Conservation (phyloP, 768 basidiomycete genomes). For the Termitomyces eurrhizus region DNA sequence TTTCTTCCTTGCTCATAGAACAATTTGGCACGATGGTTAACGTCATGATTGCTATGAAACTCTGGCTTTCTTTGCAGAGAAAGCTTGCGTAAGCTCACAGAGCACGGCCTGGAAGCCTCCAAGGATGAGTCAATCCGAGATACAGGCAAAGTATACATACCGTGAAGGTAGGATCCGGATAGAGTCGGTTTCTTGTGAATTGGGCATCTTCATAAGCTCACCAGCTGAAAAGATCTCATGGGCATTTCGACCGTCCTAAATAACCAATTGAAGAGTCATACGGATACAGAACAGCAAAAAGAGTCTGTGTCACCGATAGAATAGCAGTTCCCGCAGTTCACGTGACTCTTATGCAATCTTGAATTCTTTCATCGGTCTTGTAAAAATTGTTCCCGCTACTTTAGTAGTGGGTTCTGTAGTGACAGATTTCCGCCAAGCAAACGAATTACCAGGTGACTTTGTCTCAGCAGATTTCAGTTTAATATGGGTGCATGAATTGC, state of each 20-base stretch:
- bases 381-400: no score
- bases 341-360: no score
- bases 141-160: neutral
- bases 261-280: constrained; percentile 43
- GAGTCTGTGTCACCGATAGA: constrained; percentile 44
- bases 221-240: constrained; percentile 14
- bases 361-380: no score
- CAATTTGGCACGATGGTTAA: constrained; percentile 8
- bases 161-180: constrained; percentile 14
- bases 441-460: no score
- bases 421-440: no score
- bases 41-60: constrained; percentile 16
- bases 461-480: no score
- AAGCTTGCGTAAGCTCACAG: constrained; percentile 13
- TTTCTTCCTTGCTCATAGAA: constrained; percentile 15
- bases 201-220: neutral
- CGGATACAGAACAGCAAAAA: constrained; percentile 40
- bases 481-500: no score
- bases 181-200: neutral
- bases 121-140: neutral
- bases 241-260: constrained; percentile 30
- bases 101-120: constrained; percentile 8
- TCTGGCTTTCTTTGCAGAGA: constrained; percentile 15
- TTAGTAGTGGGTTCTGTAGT: no score
- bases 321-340: neutral